Evolutionary conservation across 208 protist genomes (phyloP), one percentile per base, ranked within the genome.

Genomic region (Acanthamoeba pearcei): DNA sequence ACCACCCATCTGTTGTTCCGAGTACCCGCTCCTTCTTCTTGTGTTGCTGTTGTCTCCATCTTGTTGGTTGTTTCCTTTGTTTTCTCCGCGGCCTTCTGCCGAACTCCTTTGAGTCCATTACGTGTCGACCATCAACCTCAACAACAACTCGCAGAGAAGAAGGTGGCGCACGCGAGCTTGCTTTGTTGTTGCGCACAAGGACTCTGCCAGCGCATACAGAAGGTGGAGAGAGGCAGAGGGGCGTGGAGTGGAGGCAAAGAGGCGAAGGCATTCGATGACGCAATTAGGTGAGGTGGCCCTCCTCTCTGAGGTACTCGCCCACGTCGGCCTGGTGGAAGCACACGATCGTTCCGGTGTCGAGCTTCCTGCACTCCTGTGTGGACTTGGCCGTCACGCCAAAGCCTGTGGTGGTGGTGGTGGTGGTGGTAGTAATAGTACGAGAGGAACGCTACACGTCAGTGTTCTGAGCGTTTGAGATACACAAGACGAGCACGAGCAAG

Each of bases 251-350:
- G 19, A 82, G 22, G 22, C 72, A 51, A 82, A 82, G 22, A 51
- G 17, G 10, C 22, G 10, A 49, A 5, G 85, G 80, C 6, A 42
- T 42, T 3, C 3, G 38, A 42, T 10, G 6, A 70, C 27, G 27
- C 62, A 70, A 42, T 94, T 94, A 94, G 53, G 74, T 88, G 74
- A 94, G 76, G 55, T 80, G 64, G 91, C 99, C 98, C 97, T 99
- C 99, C 82, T 99, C 98, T 57, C 99, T 97, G 24, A 99, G 96
- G 97, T 99, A 99, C 97, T 99, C 99, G 95, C 99, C 99, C 82
- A 99, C 97, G 98, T 99, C 99, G 4, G 98, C 98, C 96, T 99
- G 98, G 95, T 99, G 98, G 95, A 99, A 99, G 66, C 98, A 97
- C 17, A 99, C 98, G 55, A 99, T 98, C 19, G 98, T 97, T 94